Evolutionary conservation across 768 basidiomycete genomes (phyloP).

Genomic region (Suillus brevipes): DNA sequence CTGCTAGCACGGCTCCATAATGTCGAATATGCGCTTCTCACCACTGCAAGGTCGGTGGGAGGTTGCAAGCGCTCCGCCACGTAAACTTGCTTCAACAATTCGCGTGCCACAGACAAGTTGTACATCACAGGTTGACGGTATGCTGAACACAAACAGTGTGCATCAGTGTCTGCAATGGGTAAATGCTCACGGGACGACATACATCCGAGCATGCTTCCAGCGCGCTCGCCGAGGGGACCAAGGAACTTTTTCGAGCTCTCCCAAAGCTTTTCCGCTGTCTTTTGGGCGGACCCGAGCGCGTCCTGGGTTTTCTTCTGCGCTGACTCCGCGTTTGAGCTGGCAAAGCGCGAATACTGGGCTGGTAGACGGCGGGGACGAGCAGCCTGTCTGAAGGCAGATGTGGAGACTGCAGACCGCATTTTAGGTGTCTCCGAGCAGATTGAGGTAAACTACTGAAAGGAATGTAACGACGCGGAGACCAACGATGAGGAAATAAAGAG

Average conservation of each 20-base stretch:
- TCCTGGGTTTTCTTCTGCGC: constrained; percentile 75
- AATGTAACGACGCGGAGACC: constrained; percentile 3
- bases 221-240: constrained; percentile 52
- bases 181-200: constrained; percentile 21
- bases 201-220: constrained; percentile 61
- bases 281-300: constrained; percentile 56
- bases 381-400: constrained; percentile 26
- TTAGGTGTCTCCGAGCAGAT: constrained; percentile 10
- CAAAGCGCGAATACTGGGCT: constrained; percentile 35
- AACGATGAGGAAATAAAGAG: constrained; percentile 15
- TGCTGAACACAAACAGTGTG: constrained; percentile 36
- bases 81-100: constrained; percentile 76
- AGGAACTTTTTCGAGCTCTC: constrained; percentile 48
- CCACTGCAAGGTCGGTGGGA: constrained; percentile 54
- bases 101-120: constrained; percentile 75
- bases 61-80: constrained; percentile 61
- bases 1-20: constrained; percentile 64
- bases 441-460: constrained; percentile 5
- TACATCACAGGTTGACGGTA: constrained; percentile 78
- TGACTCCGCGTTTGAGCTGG: constrained; percentile 45
- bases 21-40: constrained; percentile 60
- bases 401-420: constrained; percentile 29
- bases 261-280: constrained; percentile 54
- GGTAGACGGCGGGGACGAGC: constrained; percentile 17
- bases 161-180: neutral